Percentiles rank a stretch among this genome's conserved stretches.
Evolutionary conservation across 1,284 basidiomycete genomes (phyloP).

Genomic region (Ceratobasidium sp.): DNA sequence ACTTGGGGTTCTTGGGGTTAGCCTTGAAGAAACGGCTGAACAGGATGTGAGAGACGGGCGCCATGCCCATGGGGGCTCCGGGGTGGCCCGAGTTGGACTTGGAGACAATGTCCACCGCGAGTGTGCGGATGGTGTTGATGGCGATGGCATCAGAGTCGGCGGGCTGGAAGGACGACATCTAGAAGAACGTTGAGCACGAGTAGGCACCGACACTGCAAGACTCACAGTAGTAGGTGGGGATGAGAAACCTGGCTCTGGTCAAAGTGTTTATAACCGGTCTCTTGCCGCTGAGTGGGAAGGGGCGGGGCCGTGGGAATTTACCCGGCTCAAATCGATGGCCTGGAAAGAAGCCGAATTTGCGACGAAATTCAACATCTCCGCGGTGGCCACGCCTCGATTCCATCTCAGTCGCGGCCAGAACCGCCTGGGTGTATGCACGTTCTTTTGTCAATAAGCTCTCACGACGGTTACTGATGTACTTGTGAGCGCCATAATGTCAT

Average conservation of each 20-base stretch:
- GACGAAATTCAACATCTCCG: neutral
- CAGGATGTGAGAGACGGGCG: constrained; percentile 86
- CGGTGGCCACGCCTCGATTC: neutral
- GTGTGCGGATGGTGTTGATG: constrained; percentile 53
- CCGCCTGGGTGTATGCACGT: neutral
- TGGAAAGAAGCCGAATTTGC: neutral
- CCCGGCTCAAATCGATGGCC: constrained; percentile 15
- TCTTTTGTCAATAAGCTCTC: neutral
- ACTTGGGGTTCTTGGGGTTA: constrained; percentile 87
- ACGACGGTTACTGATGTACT: neutral
- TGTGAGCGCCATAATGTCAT: neutral
- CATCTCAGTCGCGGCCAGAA: constrained; percentile 32
- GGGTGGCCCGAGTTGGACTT: constrained; percentile 92
- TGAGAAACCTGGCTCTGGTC: neutral
- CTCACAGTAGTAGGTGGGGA: constrained; percentile 18
- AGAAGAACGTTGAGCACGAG: constrained; percentile 9
- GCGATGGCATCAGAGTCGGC: constrained; percentile 58
- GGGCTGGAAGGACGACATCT: constrained; percentile 53
- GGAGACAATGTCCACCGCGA: constrained; percentile 54
- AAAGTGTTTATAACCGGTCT: neutral
- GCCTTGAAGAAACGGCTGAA: constrained; percentile 85
- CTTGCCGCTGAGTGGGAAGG: neutral
- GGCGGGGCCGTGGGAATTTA: constrained; percentile 29
- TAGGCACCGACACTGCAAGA: neutral
- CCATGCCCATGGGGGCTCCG: constrained; percentile 92